Conservation (phyloP, 2,329 filamentous ascomycete species). For the Rutstroemia sp. region DNA sequence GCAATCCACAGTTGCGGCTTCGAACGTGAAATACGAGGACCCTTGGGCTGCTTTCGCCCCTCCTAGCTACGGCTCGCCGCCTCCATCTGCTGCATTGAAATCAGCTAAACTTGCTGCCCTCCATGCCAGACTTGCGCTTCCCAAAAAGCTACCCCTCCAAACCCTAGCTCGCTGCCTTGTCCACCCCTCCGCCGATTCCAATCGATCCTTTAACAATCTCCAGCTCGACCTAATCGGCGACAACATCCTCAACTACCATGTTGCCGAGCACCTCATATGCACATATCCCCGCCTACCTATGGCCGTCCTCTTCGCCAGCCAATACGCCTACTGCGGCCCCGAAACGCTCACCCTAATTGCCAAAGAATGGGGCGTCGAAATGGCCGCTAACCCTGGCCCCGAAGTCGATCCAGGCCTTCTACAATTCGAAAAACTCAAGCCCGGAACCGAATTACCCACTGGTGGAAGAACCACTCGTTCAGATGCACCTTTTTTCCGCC, state of each 20-base stretch:
- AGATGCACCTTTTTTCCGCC: slow-evolving; percentile 49
- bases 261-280: slow-evolving; percentile 79
- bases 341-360: slow-evolving; percentile 67
- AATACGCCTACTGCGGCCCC: slow-evolving; percentile 75
- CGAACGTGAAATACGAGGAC: slow-evolving; percentile 24
- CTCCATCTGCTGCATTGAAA: slow-evolving; percentile 53
- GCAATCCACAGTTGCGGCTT: slow-evolving; percentile 15
- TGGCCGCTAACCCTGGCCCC: slow-evolving; percentile 74
- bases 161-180: slow-evolving; percentile 82
- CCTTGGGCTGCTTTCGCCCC: slow-evolving; percentile 13
- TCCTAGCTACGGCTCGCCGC: slow-evolving; percentile 37
- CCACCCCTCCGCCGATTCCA: slow-evolving; percentile 74
- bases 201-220: slow-evolving; percentile 80
- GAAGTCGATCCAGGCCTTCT: slow-evolving; percentile 90
- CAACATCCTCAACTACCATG: slow-evolving; percentile 81
- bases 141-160: slow-evolving; percentile 73
- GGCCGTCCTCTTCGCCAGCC: slow-evolving; percentile 76
- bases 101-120: slow-evolving; percentile 91
- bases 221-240: slow-evolving; percentile 74
- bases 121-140: slow-evolving; percentile 79
- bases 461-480: slow-evolving; percentile 46
- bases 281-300: slow-evolving; percentile 88
- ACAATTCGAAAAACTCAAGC: slow-evolving; percentile 57
- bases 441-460: slow-evolving; percentile 35
- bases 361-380: slow-evolving; percentile 85